A percentile compares a stretch with the other conserved stretches of the same genome.
Evolutionary conservation across 2,329 filamentous ascomycete species (phyloP).

Genomic region (Clarireedia paspali): DNA sequence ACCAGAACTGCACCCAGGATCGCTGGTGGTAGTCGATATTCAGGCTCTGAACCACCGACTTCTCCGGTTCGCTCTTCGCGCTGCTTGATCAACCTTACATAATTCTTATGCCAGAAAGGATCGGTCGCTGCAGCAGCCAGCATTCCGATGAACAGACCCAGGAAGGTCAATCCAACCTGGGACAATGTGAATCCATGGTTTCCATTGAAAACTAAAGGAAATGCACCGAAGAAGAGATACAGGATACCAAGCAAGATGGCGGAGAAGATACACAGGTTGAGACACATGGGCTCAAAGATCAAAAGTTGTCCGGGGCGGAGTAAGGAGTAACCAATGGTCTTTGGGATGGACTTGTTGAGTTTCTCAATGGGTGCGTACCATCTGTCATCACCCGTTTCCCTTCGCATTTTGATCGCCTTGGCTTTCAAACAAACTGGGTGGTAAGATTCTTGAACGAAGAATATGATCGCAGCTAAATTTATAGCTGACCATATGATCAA

Average conservation of each 20-base stretch:
- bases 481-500: conserved; percentile 73
- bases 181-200: conserved; percentile 72
- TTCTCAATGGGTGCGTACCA: conserved; percentile 75
- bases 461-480: conserved; percentile 54
- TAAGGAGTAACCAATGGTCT: conserved; percentile 51
- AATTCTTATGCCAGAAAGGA: conserved; percentile 58
- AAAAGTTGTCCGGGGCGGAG: conserved; percentile 66
- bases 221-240: conserved; percentile 88
- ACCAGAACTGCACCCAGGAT: conserved; percentile 71
- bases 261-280: conserved; percentile 73
- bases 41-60: conserved; percentile 60
- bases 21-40: conserved; percentile 73
- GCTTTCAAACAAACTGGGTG: conserved; percentile 64
- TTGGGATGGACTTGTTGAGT: conserved; percentile 56
- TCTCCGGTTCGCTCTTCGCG: conserved; percentile 35
- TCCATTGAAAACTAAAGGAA: conserved; percentile 67
- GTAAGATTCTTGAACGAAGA: conserved; percentile 84
- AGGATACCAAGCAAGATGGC: conserved; percentile 81
- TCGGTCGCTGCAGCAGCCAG: conserved; percentile 52
- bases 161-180: conserved; percentile 72
- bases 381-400: conserved; percentile 68
- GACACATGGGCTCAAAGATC: conserved; percentile 75
- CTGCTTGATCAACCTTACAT: conserved; percentile 47
- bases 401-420: conserved; percentile 63
- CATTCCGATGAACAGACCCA: conserved; percentile 66